Evolutionary conservation across 1,284 basidiomycete species (phyloP), one percentile per base, ranked within the genome.

Genomic region (Irpex sp.): DNA sequence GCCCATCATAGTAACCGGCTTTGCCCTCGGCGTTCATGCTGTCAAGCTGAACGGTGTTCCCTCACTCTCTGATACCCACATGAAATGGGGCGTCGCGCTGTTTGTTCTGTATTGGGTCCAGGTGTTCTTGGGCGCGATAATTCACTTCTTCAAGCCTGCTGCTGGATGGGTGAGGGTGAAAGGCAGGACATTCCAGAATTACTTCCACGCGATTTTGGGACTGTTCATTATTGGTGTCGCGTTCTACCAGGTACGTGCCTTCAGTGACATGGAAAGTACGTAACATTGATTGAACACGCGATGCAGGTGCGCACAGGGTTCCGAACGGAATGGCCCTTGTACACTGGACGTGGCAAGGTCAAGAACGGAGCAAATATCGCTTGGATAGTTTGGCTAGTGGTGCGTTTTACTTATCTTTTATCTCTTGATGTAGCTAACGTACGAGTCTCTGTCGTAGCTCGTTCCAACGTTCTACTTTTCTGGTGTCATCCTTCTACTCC

Each of bases 91-190:
- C 37, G 71, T 86, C 55, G 80, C 79, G 5, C 74, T 92, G 51
- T 82, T 91, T 64, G 77, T 81, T 52, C 75, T 92, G n/a, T 86
- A 89, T 69, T 49, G 86, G 59, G 61, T 81, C 9, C 90, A 93
- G 73, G 77, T 81, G 65, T 67, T 71, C 1, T 72, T 90, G 7
- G 90, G 90, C 3, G 78, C 80, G 3, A 66, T 86, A 63, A 84
- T 88, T 61, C 89, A 92, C 72, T 84, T 74, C 62, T 67, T 85
- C 61, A 86, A 86, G 72, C 71, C 75, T 69, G 11, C 59, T 63
- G 19, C 2, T 21, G 21, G 9, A 9, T 15, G 15, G 54, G 7
- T 56, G 54, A 31, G 54, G n/a, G 49, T 63, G 7, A 61, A 63
- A 15, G 69, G 76, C 31, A 80, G 85, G 21, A 84, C 84, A 0